Evolutionary conservation across 768 basidiomycete species (phyloP), one percentile per base, ranked within the genome.

Genomic region (Psilocybe azurescens): DNA sequence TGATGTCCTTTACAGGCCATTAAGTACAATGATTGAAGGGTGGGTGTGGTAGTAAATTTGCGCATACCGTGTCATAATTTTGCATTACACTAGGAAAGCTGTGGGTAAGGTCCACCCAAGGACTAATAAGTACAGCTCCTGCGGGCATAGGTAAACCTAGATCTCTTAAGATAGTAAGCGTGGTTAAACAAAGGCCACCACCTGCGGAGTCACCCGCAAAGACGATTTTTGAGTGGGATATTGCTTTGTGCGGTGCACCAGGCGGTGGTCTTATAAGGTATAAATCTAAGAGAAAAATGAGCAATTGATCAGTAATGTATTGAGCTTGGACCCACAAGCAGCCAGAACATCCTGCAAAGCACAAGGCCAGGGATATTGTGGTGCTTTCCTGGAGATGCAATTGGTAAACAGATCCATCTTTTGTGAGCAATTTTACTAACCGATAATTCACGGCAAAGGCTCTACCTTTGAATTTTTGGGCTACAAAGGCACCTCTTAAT

Each of bases 91-190:
- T 89, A 0, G 90, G 89, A 70, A 95, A 93, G 55, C 86, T 89
- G 68, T 94, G 93, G 0, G 91, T 94, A n/a, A 95, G 77, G 71
- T 94, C 92, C 11, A 89, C 86, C 88, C 93, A 94, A 2, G 93
- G 93, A 59, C 87, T 89, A 65, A 94, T 90, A 24, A 94, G 77
- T 3, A 91, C 85, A 0, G 88, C 90, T 1, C 91, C 93, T 1
- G 90, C 87, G 3, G 93, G 91, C 68, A 86, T 75, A 1, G 89
- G 87, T 7, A 91, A 68, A 4, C 86, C 87, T 54, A 88, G 75
- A 68, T 95, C 93, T 24, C 93, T 82, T 9, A 94, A 76, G 33
- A 87, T 75, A 29, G 88, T 85, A 9, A 93, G 74, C 5, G 82
- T 75, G 1, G 87, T 81, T 13, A 93, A 63, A 36, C 84, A 86